Conservation (phyloP, 2,329 filamentous ascomycete genomes). For the Colletotrichum sp. region DNA sequence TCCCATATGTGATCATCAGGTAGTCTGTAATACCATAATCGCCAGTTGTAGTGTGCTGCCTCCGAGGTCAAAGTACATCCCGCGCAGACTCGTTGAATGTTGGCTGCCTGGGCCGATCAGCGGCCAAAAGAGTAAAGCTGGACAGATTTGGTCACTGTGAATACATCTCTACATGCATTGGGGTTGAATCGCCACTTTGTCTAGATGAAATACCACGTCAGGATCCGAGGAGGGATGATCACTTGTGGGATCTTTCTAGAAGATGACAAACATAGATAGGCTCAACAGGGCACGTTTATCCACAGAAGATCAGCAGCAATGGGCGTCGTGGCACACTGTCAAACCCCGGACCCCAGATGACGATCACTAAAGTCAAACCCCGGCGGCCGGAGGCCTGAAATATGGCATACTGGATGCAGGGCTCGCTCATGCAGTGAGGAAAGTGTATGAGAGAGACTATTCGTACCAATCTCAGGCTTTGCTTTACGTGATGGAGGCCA, state of each 20-base stretch:
- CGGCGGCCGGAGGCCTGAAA: neutral
- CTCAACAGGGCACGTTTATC: neutral
- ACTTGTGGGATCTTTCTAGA: neutral
- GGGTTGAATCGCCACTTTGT: neutral
- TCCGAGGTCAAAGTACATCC: neutral
- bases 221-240: neutral
- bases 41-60: neutral
- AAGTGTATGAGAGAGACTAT: neutral
- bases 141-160: neutral
- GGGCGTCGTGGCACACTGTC: neutral
- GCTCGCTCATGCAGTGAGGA: neutral
- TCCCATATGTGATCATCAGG: fast-evolving
- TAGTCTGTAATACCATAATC: neutral
- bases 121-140: neutral
- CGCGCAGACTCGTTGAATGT: neutral
- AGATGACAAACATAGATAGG: neutral
- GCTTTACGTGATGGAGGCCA: neutral
- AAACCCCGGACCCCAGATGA: neutral
- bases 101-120: neutral
- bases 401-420: neutral
- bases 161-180: neutral
- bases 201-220: neutral
- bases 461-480: neutral
- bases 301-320: neutral
- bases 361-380: neutral